Conservation (phyloP, 352 stramenopile species). For the Pythium guiyangense region DNA sequence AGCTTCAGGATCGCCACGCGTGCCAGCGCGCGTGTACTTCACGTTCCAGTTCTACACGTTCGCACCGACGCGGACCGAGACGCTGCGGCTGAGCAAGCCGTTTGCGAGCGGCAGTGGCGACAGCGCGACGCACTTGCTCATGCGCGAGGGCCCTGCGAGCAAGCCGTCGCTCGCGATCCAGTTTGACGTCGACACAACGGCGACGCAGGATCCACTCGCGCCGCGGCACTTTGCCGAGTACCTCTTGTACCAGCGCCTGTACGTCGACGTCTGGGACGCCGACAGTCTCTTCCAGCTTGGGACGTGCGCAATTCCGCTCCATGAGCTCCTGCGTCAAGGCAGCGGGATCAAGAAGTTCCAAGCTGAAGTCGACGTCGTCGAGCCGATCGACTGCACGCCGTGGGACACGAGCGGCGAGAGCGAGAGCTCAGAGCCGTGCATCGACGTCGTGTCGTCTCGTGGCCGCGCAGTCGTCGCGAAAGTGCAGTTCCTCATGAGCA, state of each 20-base stretch:
- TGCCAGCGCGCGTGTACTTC: constrained; percentile 76
- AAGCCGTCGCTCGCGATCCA: constrained; percentile 69
- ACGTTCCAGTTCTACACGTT: constrained; percentile 93
- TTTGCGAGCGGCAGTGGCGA: constrained; percentile 30
- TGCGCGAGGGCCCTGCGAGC: constrained; percentile 53
- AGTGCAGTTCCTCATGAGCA: constrained; percentile 87
- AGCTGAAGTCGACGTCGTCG: constrained; percentile 61
- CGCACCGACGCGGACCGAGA: constrained; percentile 84
- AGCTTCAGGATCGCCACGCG: neutral
- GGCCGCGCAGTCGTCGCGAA: constrained; percentile 33
- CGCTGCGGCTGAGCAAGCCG: constrained; percentile 51
- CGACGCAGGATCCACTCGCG: constrained; percentile 55
- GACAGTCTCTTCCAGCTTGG: constrained; percentile 89
- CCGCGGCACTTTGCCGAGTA: constrained; percentile 82
- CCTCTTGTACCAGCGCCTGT: constrained; percentile 75
- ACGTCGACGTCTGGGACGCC: constrained; percentile 93
- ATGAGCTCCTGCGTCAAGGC: constrained; percentile 88
- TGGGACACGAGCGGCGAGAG: neutral
- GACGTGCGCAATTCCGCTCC: constrained; percentile 77
- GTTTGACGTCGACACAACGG: constrained; percentile 75
- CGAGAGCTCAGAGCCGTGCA: neutral
- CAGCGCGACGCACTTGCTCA: constrained; percentile 51
- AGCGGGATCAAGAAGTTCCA: constrained; percentile 88
- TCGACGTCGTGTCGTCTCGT: neutral
- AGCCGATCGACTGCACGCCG: constrained; percentile 20